Percentiles rank a stretch among this genome's conserved stretches.
Evolutionary conservation across 306 rosid species (phyloP).

Genomic region (Abrus precatorius): DNA sequence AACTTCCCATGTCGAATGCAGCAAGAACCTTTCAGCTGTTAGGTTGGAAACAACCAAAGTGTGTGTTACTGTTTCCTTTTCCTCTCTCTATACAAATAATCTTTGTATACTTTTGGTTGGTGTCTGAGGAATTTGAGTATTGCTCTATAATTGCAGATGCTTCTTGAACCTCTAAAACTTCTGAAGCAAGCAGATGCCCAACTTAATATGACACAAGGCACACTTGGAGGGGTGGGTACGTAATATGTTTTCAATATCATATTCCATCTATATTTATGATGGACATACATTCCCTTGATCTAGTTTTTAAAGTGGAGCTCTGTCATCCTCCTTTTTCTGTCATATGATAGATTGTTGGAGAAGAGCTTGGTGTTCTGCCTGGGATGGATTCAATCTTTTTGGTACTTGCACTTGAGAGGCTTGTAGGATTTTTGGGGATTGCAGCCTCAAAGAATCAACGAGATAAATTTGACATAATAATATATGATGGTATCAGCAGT

Average conservation of each 20-base stretch:
- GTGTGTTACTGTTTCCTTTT: constrained; percentile 45
- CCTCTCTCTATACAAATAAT: constrained; percentile 30
- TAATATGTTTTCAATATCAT: constrained; percentile 47
- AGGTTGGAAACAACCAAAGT: constrained; percentile 96
- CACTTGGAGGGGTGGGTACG: constrained; percentile 94
- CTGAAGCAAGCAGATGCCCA: constrained; percentile 87
- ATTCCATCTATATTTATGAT: constrained; percentile 38
- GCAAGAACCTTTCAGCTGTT: constrained; percentile 81
- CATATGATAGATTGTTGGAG: constrained; percentile 81
- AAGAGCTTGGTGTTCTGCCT: constrained; percentile 94
- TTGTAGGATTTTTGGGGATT: constrained; percentile 63
- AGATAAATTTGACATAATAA: constrained; percentile 70
- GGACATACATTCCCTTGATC: constrained; percentile 28
- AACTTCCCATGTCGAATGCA: constrained; percentile 69
- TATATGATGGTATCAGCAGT: constrained; percentile 88
- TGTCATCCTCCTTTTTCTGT: constrained; percentile 35
- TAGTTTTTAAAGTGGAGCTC: background rate
- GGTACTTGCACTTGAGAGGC: constrained; percentile 73
- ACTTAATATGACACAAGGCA: constrained; percentile 88
- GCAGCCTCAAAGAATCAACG: constrained; percentile 56
- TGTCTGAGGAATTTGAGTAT: constrained; percentile 35
- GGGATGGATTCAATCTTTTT: constrained; percentile 89
- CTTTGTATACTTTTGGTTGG: constrained; percentile 18
- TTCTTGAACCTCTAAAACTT: constrained; percentile 82
- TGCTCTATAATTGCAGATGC: constrained; percentile 67